Percentiles rank a stretch among this genome's conserved stretches.
Conservation (phyloP, 2,329 filamentous ascomycete genomes). For the Aspergillus persii region DNA sequence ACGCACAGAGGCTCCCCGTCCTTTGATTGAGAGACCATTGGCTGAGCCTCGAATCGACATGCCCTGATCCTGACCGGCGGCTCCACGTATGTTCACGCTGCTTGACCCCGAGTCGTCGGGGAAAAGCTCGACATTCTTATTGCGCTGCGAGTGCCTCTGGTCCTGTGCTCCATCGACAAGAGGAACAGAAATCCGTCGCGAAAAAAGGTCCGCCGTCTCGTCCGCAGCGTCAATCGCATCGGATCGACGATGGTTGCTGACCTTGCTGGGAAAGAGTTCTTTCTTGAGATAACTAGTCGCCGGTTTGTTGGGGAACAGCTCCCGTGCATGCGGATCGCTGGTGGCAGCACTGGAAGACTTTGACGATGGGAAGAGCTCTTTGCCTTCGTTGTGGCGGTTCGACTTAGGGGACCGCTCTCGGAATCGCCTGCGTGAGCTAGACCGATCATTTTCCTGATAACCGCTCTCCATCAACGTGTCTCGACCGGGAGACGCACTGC, state of each 20-base stretch:
- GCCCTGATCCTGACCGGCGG: constrained; percentile 45
- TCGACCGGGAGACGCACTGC: constrained; percentile 61
- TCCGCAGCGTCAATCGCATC: constrained; percentile 55
- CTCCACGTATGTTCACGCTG: constrained; percentile 61
- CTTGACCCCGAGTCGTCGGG: constrained; percentile 32
- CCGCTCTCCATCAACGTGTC: constrained; percentile 46
- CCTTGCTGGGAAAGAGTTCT: constrained; percentile 59
- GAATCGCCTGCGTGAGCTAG: constrained; percentile 40
- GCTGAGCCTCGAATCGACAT: constrained; percentile 42
- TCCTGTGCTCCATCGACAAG: constrained; percentile 46
- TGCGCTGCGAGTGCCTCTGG: constrained; percentile 20
- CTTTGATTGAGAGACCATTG: constrained; percentile 65
- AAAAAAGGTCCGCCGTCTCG: constrained; percentile 53
- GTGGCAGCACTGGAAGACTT: constrained; percentile 20
- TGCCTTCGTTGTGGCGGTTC: constrained; percentile 38
- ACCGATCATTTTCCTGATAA: constrained; percentile 34
- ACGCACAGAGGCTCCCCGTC: constrained; percentile 62
- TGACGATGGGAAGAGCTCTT: constrained; percentile 60
- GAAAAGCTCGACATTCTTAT: constrained; percentile 39
- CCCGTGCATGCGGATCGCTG: constrained; percentile 40
- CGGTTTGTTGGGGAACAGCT: constrained; percentile 48
- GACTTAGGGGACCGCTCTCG: constrained; percentile 42
- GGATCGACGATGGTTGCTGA: constrained; percentile 47
- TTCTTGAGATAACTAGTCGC: constrained; percentile 47
- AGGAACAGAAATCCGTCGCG: constrained; percentile 50